phyloP scores from a whole-genome alignment of 257 asterid genomes.

The Solanum ossicruentum region DNA sequence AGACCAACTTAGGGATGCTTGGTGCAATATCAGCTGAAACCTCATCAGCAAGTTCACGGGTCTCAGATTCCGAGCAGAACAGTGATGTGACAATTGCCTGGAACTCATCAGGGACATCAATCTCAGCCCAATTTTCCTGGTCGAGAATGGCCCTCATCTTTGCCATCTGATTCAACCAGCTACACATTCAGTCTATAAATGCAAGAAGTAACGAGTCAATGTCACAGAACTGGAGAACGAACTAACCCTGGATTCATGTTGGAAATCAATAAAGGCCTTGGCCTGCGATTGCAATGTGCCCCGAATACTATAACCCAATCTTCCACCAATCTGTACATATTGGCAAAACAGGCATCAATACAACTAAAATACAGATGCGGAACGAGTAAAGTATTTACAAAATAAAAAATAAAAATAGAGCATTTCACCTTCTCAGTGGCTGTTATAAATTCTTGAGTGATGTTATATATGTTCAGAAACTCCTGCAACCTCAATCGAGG shows the following conservation, averaged over 20 bases:
- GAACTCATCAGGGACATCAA: conserved; percentile 94
- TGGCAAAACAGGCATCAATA: conserved; percentile 30
- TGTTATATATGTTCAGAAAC: conserved; percentile 69
- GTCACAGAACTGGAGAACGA: not conserved
- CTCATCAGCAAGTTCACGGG: conserved; percentile 29
- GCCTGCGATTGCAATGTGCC: conserved; percentile 97
- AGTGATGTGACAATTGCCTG: conserved; percentile 62
- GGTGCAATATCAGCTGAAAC: conserved; percentile 24
- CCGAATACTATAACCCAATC: conserved; percentile 95
- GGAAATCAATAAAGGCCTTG: conserved; percentile 80
- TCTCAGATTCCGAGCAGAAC: conserved; percentile 34
- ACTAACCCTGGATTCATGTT: conserved; percentile 95
- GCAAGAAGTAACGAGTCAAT: not conserved
- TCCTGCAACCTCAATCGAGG: conserved; percentile 77
- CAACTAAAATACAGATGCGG: not conserved
- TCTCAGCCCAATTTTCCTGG: conserved; percentile 96
- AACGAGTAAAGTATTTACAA: not conserved
- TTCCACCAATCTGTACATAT: conserved; percentile 88
- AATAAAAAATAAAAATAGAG: not conserved
- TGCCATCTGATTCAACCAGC: conserved; percentile 52
- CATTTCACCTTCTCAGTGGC: conserved; percentile 74
- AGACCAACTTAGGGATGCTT: conserved; percentile 17
- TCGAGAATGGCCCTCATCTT: conserved; percentile 93
- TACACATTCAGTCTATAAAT: conserved; percentile 13
- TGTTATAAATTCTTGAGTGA: conserved; percentile 80